A percentile compares a stretch with the other conserved stretches of the same genome.
These are phyloP conservation scores for Phytopythium sindhum DNA, from an alignment of 352 stramenopile species.

Conservation along the genomic window DNA sequence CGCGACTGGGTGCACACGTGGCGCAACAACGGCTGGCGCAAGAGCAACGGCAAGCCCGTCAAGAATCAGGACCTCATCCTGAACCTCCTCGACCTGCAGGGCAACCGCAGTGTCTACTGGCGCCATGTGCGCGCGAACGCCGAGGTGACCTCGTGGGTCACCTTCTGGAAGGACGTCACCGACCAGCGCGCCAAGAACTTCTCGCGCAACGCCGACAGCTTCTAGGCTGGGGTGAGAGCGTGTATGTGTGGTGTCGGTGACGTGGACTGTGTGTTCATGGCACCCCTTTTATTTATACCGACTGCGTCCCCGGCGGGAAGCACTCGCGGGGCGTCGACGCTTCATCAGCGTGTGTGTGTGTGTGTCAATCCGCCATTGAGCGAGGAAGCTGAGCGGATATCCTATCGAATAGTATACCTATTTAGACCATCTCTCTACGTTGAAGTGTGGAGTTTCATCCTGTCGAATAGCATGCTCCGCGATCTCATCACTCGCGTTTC, in stretches of 20 bases:
- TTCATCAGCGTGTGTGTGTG: too few relatives aligned
- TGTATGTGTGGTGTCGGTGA: too few relatives aligned
- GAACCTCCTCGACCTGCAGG: constrained; percentile 9
- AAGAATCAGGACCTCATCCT: constrained; percentile 17
- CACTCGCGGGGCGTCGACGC: too few relatives aligned
- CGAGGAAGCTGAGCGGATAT: too few relatives aligned
- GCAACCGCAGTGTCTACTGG: constrained; percentile 14
- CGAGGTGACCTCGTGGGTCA: constrained; percentile 9
- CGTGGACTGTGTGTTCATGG: not conserved
- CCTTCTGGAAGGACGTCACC: constrained; percentile 15
- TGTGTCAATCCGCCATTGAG: too few relatives aligned
- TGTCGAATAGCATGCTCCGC: too few relatives aligned
- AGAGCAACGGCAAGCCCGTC: constrained; percentile 7
- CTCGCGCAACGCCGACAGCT: not conserved
- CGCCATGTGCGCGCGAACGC: constrained; percentile 9
- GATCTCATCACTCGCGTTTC: too few relatives aligned
- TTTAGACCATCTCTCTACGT: too few relatives aligned
- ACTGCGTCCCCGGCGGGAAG: too few relatives aligned
- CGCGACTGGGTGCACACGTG: constrained; percentile 18
- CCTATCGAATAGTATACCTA: too few relatives aligned
- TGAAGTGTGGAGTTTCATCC: too few relatives aligned
- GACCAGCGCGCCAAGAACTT: constrained; percentile 7
- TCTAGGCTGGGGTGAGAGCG: not conserved
- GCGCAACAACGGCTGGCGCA: constrained; percentile 16
- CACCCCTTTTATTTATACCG: not conserved